Conservation (phyloP, 441 rosid species). For the Adansonia rubrostipa region DNA sequence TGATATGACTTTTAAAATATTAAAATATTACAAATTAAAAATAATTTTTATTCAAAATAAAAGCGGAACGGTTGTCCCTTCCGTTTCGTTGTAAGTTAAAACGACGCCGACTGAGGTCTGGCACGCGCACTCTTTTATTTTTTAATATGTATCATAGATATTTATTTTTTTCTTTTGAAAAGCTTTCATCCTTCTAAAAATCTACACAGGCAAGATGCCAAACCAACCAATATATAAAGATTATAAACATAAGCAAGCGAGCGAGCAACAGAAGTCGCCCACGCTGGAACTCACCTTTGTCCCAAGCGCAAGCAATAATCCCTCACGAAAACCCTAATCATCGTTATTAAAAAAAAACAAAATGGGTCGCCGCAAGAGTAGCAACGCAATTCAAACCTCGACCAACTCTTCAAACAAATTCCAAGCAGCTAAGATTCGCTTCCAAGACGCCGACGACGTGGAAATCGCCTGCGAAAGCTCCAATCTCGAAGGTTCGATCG, state of each 20-base stretch:
- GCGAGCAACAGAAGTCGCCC: background rate
- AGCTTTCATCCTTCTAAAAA: background rate
- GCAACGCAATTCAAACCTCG: slow-evolving; percentile 38
- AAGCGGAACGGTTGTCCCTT: too few species aligned
- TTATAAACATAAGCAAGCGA: background rate
- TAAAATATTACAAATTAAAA: too few species aligned
- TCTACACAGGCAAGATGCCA: background rate
- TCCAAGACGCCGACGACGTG: slow-evolving; percentile 47
- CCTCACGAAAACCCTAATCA: slow-evolving; percentile 12
- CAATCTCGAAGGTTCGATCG: slow-evolving; percentile 46
- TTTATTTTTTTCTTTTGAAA: background rate
- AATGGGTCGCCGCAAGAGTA: slow-evolving; percentile 63
- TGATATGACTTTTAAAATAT: too few species aligned
- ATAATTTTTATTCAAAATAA: too few species aligned
- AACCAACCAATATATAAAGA: slow-evolving; percentile 7
- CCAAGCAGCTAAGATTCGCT: slow-evolving; percentile 42
- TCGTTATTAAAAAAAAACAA: slow-evolving; percentile 22
- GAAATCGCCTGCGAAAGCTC: slow-evolving; percentile 40
- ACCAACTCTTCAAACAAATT: slow-evolving; percentile 24
- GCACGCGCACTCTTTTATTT: background rate
- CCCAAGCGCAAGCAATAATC: background rate
- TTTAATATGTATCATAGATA: background rate
- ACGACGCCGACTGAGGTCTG: background rate
- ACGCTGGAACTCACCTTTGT: background rate
- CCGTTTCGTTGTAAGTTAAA: background rate